Evolutionary conservation across 2,329 filamentous ascomycete species (phyloP), one percentile per base, ranked within the genome.

Genomic region (Penicillium sclerotiorum): DNA sequence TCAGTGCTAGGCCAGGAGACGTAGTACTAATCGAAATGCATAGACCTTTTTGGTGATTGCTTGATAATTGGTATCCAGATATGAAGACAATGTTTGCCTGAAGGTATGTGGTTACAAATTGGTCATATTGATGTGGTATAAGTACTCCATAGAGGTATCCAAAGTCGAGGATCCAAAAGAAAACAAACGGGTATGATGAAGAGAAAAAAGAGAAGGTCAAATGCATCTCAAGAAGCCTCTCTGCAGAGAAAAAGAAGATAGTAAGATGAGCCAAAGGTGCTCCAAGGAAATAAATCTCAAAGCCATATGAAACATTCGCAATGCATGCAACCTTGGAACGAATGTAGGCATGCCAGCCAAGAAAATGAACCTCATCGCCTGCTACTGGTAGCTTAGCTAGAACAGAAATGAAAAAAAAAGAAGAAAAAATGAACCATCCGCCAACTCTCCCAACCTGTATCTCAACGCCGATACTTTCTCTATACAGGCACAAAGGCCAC

Each of bases 381-480:
- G 35, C 37, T 13, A 33, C 30, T 15, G 20, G 18, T 27, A 22
- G 15, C 18, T 6, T 3, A 30, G 17, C 17, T 8, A 18, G 3
- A 37, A 45, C 23, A 42, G 5, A 32, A 23, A n/a, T 21, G 28
- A 18, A 37, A 37, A 45, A 27, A 25, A 17, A 45, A 32, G 6
- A 27, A 39, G 30, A 33, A 30, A 44, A 41, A 36, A 38, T 38
- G 36, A 46, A 8, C 41, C 38, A 13, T 30, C 22, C 37, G 23
- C 33, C 36, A 39, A 36, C 27, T 51, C 39, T 57, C 48, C 54
- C 44, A 53, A 35, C 52, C 40, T 61, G 40, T 62, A 61, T 50
- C 44, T 50, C 48, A 65, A 65, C 63, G 63, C 63, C 63, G 50
- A 50, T 49, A 45, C 18, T 51, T 41, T 63, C 59, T 62, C 59